Evolutionary conservation across 805 yeast genomes (phyloP).

Genomic region (Starmerella vitae): DNA sequence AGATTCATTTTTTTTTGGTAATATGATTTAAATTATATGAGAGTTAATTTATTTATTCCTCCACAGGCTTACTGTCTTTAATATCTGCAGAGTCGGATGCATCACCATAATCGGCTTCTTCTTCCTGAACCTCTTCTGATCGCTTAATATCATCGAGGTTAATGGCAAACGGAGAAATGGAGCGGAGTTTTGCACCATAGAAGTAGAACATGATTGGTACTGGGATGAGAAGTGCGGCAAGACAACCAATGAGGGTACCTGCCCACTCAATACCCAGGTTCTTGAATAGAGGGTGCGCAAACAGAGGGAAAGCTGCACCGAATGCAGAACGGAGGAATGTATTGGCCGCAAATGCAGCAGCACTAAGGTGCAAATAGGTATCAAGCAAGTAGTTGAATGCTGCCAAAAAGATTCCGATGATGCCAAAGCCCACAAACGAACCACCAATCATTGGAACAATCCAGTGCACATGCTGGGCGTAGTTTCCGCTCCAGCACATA

Average conservation of each 20-base stretch:
- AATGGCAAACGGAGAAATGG: slow-evolving; percentile 42
- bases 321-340: slow-evolving; percentile 54
- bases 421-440: slow-evolving; percentile 51
- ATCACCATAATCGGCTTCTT: not conserved
- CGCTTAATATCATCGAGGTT: slow-evolving; percentile 20
- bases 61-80: not conserved
- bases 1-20: too few relatives aligned
- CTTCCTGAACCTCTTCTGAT: not conserved
- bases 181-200: slow-evolving; percentile 46
- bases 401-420: slow-evolving; percentile 54
- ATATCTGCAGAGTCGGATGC: not conserved
- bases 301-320: slow-evolving; percentile 61
- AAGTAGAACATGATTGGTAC: slow-evolving; percentile 54
- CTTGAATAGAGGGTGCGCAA: slow-evolving; percentile 56
- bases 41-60: too few relatives aligned
- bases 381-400: slow-evolving; percentile 62
- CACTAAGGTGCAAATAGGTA: slow-evolving; percentile 55
- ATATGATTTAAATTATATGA: too few relatives aligned
- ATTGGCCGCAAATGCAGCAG: slow-evolving; percentile 66
- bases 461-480: slow-evolving; percentile 60
- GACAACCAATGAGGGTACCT: slow-evolving; percentile 52
- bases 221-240: slow-evolving; percentile 44
- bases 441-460: slow-evolving; percentile 63
- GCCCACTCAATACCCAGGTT: slow-evolving; percentile 68
- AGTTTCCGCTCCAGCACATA: slow-evolving; percentile 82